These are phyloP conservation scores for Cutaneotrichosporon mucoides DNA, from an alignment of 1,284 basidiomycete genomes.

Conservation along the genomic window DNA sequence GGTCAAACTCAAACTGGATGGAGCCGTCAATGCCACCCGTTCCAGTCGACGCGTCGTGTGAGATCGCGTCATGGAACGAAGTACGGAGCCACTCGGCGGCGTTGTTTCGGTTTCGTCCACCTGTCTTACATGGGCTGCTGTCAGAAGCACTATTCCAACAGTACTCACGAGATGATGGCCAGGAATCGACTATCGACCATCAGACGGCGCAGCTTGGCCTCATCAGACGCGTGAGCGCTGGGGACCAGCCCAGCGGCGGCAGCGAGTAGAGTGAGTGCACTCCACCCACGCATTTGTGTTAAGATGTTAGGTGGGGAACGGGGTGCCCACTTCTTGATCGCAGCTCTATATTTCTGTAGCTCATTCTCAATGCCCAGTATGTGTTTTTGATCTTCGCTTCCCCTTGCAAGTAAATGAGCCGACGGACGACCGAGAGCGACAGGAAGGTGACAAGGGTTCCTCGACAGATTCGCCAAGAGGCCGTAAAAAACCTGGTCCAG, in stretches of 20 bases:
- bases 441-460: too few relatives aligned
- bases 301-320: too few relatives aligned
- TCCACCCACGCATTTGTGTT: background rate
- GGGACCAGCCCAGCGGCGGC: too few relatives aligned
- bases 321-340: too few relatives aligned
- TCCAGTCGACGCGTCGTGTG: slow-evolving; percentile 15
- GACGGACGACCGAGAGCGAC: too few relatives aligned
- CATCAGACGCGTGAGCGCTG: background rate
- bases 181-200: slow-evolving; percentile 13
- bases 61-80: slow-evolving; percentile 20
- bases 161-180: slow-evolving; percentile 2
- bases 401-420: too few relatives aligned
- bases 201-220: slow-evolving; percentile 13
- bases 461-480: too few relatives aligned
- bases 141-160: too few relatives aligned
- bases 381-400: too few relatives aligned
- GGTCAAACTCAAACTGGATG: slow-evolving; percentile 16
- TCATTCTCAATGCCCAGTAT: too few relatives aligned
- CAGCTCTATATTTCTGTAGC: too few relatives aligned
- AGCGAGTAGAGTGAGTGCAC: background rate
- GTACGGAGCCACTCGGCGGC: slow-evolving; percentile 21
- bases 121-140: slow-evolving; percentile 33
- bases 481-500: too few relatives aligned
- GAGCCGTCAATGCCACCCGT: slow-evolving; percentile 22
- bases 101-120: slow-evolving; percentile 12